These are phyloP conservation scores for Aureobasidium sp. DNA, from an alignment of 2,329 filamentous ascomycete species.

Conservation along the genomic window DNA sequence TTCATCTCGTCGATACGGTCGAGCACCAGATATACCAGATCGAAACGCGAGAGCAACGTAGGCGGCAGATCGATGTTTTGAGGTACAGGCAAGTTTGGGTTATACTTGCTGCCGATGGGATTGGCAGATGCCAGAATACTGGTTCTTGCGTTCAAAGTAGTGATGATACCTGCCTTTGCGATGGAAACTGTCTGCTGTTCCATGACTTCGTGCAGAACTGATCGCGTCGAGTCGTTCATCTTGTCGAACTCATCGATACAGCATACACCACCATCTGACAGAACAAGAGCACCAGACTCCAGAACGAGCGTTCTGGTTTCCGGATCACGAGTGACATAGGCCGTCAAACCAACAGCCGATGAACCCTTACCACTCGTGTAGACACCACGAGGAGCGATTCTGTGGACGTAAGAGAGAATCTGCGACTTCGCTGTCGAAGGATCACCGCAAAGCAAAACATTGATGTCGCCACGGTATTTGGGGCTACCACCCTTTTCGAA, in stretches of 20 bases:
- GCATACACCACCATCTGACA: conserved; percentile 78
- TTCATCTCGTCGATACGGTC: conserved; percentile 86
- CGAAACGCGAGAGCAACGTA: conserved; percentile 89
- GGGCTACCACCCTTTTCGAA: conserved; percentile 95
- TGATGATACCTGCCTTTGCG: conserved; percentile 90
- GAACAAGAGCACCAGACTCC: conserved; percentile 68
- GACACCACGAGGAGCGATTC: conserved; percentile 87
- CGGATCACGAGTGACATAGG: conserved; percentile 74
- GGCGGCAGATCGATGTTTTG: conserved; percentile 98
- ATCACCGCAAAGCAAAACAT: conserved; percentile 91
- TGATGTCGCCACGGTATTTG: conserved; percentile 95
- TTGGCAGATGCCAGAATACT: conserved; percentile 96
- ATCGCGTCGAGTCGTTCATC: conserved; percentile 77
- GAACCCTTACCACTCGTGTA: conserved; percentile 76
- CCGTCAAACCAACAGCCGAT: conserved; percentile 73
- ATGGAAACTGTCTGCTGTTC: conserved; percentile 82
- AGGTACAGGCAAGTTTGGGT: conserved; percentile 87
- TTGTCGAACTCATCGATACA: conserved; percentile 85
- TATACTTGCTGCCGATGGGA: conserved; percentile 96
- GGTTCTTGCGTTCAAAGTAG: conserved; percentile 89
- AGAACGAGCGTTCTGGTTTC: conserved; percentile 80
- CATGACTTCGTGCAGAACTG: conserved; percentile 82
- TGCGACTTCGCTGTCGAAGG: conserved; percentile 96
- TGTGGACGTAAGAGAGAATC: conserved; percentile 94
- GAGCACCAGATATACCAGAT: conserved; percentile 91